Conservation (phyloP, 192 early-diverging fungal species). For the Diversispora eburnea region DNA sequence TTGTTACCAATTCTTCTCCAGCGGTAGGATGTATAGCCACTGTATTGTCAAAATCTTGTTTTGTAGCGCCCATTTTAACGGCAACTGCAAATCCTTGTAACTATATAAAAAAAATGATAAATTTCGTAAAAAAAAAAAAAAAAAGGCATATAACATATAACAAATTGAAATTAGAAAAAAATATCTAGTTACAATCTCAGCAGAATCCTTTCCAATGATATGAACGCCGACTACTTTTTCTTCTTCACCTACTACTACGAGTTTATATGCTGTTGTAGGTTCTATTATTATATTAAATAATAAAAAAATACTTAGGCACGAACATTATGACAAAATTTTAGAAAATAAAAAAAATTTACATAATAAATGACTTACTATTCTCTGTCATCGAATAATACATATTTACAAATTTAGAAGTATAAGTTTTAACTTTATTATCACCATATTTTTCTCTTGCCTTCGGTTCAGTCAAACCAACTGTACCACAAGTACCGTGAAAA, state of each 20-base stretch:
- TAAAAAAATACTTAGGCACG: not conserved
- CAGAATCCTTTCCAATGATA: constrained; percentile 82
- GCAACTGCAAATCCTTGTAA: constrained; percentile 97
- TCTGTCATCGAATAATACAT: constrained; percentile 85
- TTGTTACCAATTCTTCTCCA: constrained; percentile 87
- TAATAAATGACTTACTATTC: constrained; percentile 47
- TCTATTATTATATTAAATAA: constrained; percentile 33
- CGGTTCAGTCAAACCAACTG: constrained; percentile 84
- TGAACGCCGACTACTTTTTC: constrained; percentile 97
- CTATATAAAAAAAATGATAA: not conserved
- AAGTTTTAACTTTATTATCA: constrained; percentile 78
- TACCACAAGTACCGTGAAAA: constrained; percentile 88
- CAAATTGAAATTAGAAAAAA: too few species aligned
- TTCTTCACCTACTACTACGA: constrained; percentile 80
- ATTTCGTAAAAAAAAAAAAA: not conserved
- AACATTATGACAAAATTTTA: not conserved
- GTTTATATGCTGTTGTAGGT: constrained; percentile 88
- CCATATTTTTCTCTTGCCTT: constrained; percentile 76
- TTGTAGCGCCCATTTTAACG: constrained; percentile 98
- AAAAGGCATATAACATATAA: not conserved
- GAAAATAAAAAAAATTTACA: not conserved
- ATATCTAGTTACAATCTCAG: constrained; percentile 56
- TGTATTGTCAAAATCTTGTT: constrained; percentile 91
- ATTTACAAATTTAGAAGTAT: constrained; percentile 83
- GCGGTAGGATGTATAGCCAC: constrained; percentile 98